Evolutionary conservation across 768 basidiomycete species (phyloP), one percentile per base, ranked within the genome.

Genomic region (Baorangia bicolor): DNA sequence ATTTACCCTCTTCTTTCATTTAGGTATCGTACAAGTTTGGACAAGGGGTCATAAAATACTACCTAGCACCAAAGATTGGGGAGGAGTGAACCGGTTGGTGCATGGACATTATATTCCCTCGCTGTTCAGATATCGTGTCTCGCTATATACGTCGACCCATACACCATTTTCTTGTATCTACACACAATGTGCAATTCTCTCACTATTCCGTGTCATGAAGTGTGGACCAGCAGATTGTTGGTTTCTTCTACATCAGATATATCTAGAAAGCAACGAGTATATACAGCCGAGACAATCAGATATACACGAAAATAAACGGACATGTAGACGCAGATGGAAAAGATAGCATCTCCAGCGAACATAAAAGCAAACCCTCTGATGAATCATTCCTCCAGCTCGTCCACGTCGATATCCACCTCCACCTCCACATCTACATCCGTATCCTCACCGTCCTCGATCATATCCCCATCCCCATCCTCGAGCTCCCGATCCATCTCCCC

Each of bases 41-140:
- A 42, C 88, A 91, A 67, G 95, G 95, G 1, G 79, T 82, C 63
- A 92, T 98, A 70, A 84, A 88, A 58, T 98, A 96, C 80, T 98
- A 94, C 79, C 82, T 98, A 51, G 95, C 95, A 41, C 95, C 95
- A 23, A 98, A 98, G 78, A 94, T 94, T 57, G 88, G 90, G 31
- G 91, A 94, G 62, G 91, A 94, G 54, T 92, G 65, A 76, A 41
- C 13, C 27, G 16, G 21, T 23, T 23, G 45, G 49, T 42, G 28
- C 27, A 48, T 14, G 28, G 48, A 1, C 42, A 18, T 34, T 38
- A 20, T 57, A 66, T 63, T 28, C 45, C 25, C 28, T 58, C 44
- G n/a, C 28, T 38, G 14, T 53, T 30, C 45, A 16, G 39, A 52
- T 64, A 50, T 64, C 37, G n/a, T 55, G 38, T 57, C 45, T 54